Evolutionary conservation across 257 asterid genomes (phyloP), one percentile per base, ranked within the genome.

Genomic region (Rehmannia glutinosa): DNA sequence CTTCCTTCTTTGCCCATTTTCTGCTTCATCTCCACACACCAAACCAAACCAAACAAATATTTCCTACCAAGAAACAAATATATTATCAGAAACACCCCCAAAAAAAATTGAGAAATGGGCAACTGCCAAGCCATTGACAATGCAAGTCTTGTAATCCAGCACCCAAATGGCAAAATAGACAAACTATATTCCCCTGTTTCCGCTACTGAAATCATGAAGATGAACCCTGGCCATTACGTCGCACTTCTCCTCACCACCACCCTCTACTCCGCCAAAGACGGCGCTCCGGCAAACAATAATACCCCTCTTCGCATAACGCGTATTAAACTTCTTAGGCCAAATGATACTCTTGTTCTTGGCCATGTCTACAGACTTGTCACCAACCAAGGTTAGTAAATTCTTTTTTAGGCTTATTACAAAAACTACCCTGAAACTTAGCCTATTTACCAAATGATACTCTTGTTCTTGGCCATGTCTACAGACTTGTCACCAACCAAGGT

Each of bases 181-280:
- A 80, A 83, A 64, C 83, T 81, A 33, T 86, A 80, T 12, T 50
- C 55, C 56, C 84, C 95, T 20, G 82, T 88, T n/a, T n/a, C 85
- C 33, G 97, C 96, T 28, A 8, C 20, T 28, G 83, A 88, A 52
- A 79, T 91, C 76, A 84, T 86, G 87, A 88, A 88, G 70, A 17
- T 69, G 69, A 85, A 91, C 62, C 91, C 91, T 10, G 95, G 93
- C 71, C 97, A 88, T 28, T 84, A 83, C 71, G 96, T 91, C 41
- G 93, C 97, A 13, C 95, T 86, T 39, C 91, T 91, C 68, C 95
- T 91, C 71, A 84, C 96, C 76, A 90, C 97, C 85, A 86, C 94
- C 75, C 45, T 78, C 51, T 82, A 76, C 69, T 56, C 82, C 30
- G n/a, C 85, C 76, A 8, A 77, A 63, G 12, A 78, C 68, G 2